These are phyloP conservation scores for Penicillium thymicola DNA, from an alignment of 2,329 filamentous ascomycete genomes.

Conservation along the genomic window DNA sequence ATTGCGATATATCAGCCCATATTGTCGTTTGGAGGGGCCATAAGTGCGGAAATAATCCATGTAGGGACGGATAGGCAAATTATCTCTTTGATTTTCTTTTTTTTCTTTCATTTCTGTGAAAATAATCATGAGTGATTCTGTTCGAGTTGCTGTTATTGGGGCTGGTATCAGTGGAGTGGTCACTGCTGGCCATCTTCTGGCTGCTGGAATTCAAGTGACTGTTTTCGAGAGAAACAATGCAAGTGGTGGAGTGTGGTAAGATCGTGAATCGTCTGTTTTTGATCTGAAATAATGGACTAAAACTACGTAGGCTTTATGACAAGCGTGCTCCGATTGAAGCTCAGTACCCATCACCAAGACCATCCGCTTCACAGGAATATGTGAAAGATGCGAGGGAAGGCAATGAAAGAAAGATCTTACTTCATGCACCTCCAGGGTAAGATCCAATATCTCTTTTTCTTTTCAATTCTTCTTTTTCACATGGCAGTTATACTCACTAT, in stretches of 20 bases:
- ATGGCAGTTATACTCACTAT: neutral
- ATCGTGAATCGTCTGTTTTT: neutral
- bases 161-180: constrained; percentile 53
- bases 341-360: constrained; percentile 42
- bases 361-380: constrained; percentile 35
- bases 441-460: neutral
- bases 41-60: neutral
- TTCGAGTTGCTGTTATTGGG: constrained; percentile 48
- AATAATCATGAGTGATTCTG: constrained; percentile 20
- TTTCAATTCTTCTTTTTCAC: too few relatives aligned
- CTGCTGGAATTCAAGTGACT: constrained; percentile 48
- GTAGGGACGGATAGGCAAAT: neutral
- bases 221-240: constrained; percentile 54
- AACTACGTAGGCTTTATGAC: constrained; percentile 47
- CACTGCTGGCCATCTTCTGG: constrained; percentile 47
- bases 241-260: constrained; percentile 57
- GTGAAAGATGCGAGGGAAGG: constrained; percentile 17
- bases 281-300: neutral
- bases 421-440: constrained; percentile 52
- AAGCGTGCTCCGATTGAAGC: constrained; percentile 49
- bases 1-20: constrained; percentile 14
- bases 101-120: neutral
- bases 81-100: neutral
- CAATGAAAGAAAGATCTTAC: constrained; percentile 17
- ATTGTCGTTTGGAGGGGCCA: constrained; percentile 1